Base-by-base conservation (phyloP, 2,329 filamentous ascomycete species). In the Trichoderma aggressivum region DNA sequence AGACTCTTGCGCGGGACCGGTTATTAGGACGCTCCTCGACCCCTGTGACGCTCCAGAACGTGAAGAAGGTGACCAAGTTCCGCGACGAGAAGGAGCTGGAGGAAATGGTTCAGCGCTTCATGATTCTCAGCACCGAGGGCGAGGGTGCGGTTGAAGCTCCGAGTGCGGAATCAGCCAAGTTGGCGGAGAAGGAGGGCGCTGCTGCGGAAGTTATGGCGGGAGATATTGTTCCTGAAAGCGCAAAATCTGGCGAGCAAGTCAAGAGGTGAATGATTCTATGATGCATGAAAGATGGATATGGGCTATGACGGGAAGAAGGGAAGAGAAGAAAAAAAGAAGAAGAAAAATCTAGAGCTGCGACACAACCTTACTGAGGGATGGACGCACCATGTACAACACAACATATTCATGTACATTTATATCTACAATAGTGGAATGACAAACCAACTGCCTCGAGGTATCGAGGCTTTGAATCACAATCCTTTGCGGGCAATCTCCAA, bases 41-140 rank as follows among this genome's bases (percentile, higher is more conserved):
- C 75, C 87, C 92, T 36, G 84, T 96, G 76, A 98, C 95, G 39
- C 84, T 85, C 70, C 86, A 88, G 78, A 98, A 98, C 83, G 86
- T 95, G 59, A 85, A 86, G 74, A 98, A 98, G 83, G 93, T 97
- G 68, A 96, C 93, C 71, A 97, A 89, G 83, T 87, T 94, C 73
- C 82, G 88, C 73, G 94, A 93, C 43, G 84, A 91, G 76, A 81
- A 86, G 70, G 88, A 88, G 32, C 87, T 98, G 75, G 91, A 96
- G 77, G 78, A 84, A 14, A 87, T 91, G 86, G 88, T 91, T 7
- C 76, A 82, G 74, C 78, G 76, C 62, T 83, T 84, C 71, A 76
- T 82, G 76, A 56, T 72, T 7, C 70, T 81, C 53, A 71, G 75
- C 58, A 73, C 75, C 26, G 70, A 74, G 56, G 73, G 73, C 11